Base-by-base conservation (phyloP, 805 yeast genomes). In the Pichia occidentalis region DNA sequence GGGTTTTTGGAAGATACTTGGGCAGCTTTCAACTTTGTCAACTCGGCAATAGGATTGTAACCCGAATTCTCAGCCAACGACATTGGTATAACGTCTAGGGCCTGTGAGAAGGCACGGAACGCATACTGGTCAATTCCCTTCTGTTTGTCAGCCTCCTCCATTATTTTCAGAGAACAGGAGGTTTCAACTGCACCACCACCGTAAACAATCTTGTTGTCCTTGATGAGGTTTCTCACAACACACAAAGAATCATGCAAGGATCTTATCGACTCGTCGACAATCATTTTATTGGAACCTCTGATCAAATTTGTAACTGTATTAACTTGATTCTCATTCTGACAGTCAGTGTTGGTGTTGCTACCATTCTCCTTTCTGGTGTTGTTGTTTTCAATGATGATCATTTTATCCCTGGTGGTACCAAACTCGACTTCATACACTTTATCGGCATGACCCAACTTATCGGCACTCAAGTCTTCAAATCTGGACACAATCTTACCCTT, bases 131-230 rank as follows among this genome's bases (percentile, higher is more conserved):
- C 97, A 46, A 90, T 90, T 41, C 97, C 97, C 52, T 80, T 80
- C 63, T 85, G 95, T 56, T 75, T 78, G 60, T 90, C 96, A 34
- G 97, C 97, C 48, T 83, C 95, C 34, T 81, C 85, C 40, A 86
- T 70, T 12, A 92, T 95, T 13, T 92, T 94, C 50, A 92, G 65
- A 11, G 97, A 87, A 68, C 95, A 83, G 3, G 95, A 73, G 37
- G 92, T 79, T 66, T 92, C 99, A 25, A 97, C 94, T 17, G 98
- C 95, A 50, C 99, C 99, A 52, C 99, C 99, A 47, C 99, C 99
- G 56, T 92, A 92, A n/a, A 94, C 97, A 32, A 92, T 85, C 61
- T 96, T 75, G 59, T 78, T 81, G 61, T 94, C 97, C 53, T 80
- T 77, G 36, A 94, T 81, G 58, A 92, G 74, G 65, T 92, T 94